A percentile compares a stretch with the other conserved stretches of the same genome.
phyloP scores from a whole-genome alignment of 192 early-diverging fungal species.

The Phlyctochytrium planicorne region DNA sequence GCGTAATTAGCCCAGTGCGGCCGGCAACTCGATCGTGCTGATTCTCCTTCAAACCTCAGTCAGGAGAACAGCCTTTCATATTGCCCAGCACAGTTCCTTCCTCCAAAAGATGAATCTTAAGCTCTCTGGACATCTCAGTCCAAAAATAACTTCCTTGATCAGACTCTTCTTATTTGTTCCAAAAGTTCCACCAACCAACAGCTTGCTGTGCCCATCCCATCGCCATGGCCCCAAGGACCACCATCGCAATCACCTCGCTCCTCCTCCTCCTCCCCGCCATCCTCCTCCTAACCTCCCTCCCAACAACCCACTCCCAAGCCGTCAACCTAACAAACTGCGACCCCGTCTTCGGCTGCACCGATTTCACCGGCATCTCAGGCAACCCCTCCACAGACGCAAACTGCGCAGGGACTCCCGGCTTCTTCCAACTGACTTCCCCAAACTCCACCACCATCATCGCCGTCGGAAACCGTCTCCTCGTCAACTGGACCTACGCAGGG shows the following conservation, averaged over 20 bases:
- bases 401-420: slow-evolving; percentile 1
- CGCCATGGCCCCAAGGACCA: too few relatives aligned
- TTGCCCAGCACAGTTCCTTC: too few relatives aligned
- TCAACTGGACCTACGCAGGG: slow-evolving; percentile 3
- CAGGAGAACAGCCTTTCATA: too few relatives aligned
- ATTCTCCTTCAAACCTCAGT: too few relatives aligned
- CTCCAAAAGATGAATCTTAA: too few relatives aligned
- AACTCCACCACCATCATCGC: slow-evolving; percentile 1
- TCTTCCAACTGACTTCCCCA: background rate
- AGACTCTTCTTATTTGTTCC: too few relatives aligned
- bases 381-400: background rate
- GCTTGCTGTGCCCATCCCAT: too few relatives aligned
- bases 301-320: background rate
- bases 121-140: too few relatives aligned
- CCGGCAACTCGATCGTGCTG: too few relatives aligned
- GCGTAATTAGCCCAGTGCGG: too few relatives aligned
- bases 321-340: background rate
- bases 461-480: slow-evolving; percentile 6
- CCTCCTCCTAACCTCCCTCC: background rate
- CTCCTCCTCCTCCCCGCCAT: background rate
- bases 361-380: background rate
- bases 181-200: too few relatives aligned
- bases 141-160: too few relatives aligned
- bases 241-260: background rate
- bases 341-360: slow-evolving; percentile 6